Evolutionary conservation across 306 rosid species (phyloP).

Genomic region (Boehmeria nivea): DNA sequence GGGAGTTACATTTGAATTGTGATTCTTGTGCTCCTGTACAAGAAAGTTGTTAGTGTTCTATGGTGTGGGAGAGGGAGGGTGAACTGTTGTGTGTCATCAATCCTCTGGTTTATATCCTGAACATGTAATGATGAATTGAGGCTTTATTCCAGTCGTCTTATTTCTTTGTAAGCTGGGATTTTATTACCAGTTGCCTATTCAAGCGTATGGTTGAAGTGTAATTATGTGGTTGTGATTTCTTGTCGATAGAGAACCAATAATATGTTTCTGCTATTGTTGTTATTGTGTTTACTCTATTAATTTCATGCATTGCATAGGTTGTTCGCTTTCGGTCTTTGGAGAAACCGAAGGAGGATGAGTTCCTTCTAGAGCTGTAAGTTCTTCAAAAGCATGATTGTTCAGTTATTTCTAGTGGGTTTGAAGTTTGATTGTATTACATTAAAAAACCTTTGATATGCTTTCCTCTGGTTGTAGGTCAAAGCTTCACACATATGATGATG

Average conservation of each 20-base stretch:
- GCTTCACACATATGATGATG: constrained; percentile 52
- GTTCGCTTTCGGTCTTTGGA: constrained; percentile 74
- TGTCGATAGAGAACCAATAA: background rate
- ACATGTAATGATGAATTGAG: too few relatives aligned
- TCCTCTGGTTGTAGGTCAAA: constrained; percentile 37
- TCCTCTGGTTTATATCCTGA: too few relatives aligned
- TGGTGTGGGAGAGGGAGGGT: too few relatives aligned
- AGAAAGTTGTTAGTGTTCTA: too few relatives aligned
- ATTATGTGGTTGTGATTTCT: too few relatives aligned
- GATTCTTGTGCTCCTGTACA: too few relatives aligned
- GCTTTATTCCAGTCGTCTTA: too few relatives aligned
- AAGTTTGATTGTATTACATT: background rate
- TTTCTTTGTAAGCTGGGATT: too few relatives aligned
- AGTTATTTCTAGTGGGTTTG: background rate
- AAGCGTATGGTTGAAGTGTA: too few relatives aligned
- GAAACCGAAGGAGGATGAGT: constrained; percentile 80
- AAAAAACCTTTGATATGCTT: background rate
- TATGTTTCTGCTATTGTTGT: background rate
- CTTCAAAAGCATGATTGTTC: background rate
- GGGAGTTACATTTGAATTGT: too few relatives aligned
- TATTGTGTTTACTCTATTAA: background rate
- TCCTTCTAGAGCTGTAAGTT: constrained; percentile 73
- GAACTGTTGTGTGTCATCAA: background rate
- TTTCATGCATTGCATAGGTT: constrained; percentile 33
- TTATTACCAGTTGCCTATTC: too few relatives aligned